These are phyloP conservation scores for Xylariaceae sp. DNA, from an alignment of 2,329 filamentous ascomycete species.

Conservation along the genomic window DNA sequence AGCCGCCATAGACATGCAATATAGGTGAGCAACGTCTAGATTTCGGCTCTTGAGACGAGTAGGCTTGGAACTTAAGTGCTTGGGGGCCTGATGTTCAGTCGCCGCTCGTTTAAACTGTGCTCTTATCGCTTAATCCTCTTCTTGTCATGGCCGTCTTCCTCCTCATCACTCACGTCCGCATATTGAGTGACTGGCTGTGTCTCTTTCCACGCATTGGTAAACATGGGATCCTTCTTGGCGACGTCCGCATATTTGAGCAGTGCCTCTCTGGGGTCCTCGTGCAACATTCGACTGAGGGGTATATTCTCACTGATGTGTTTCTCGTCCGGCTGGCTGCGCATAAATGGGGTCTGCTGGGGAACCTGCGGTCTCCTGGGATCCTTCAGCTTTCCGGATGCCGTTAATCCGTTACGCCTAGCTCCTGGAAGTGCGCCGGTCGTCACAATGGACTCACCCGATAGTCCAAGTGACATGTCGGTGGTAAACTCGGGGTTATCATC, in stretches of 20 bases:
- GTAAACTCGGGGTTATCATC: constrained; percentile 88
- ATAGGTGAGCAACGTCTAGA: background rate
- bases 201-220: constrained; percentile 87
- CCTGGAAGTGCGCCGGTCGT: constrained; percentile 58
- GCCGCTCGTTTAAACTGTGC: background rate
- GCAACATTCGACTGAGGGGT: constrained; percentile 84
- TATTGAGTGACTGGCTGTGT: constrained; percentile 93
- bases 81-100: background rate
- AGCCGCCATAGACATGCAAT: background rate
- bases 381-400: constrained; percentile 67
- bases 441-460: constrained; percentile 79
- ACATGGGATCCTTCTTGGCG: constrained; percentile 87
- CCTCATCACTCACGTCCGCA: constrained; percentile 82
- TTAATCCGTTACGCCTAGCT: constrained; percentile 63
- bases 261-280: constrained; percentile 93
- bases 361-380: constrained; percentile 85
- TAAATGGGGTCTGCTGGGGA: constrained; percentile 81
- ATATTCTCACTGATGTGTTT: constrained; percentile 85
- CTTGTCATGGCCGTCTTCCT: constrained; percentile 66
- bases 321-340: constrained; percentile 84
- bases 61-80: background rate
- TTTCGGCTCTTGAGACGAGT: background rate
- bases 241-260: constrained; percentile 92
- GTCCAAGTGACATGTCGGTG: constrained; percentile 73
- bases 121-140: constrained; percentile 54